Evolutionary conservation across 192 early-diverging fungal species (phyloP).

Genomic region (Gryganskiella cystojenkinii): DNA sequence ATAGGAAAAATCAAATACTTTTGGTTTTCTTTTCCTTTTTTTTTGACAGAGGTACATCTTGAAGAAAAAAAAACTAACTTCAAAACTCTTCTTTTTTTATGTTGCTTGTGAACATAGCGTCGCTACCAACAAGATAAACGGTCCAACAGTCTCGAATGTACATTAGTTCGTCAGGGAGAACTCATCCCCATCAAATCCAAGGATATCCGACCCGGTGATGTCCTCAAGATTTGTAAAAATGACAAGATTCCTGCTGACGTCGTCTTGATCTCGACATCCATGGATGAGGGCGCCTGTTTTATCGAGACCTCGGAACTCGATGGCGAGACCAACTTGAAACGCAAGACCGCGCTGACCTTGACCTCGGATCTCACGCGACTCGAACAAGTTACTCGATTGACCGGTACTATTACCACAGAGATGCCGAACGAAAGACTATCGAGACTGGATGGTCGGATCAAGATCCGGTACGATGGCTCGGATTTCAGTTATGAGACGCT

Average conservation of each 20-base stretch:
- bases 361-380: slow-evolving; percentile 79
- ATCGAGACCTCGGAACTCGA: slow-evolving; percentile 97
- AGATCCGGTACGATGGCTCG: slow-evolving; percentile 34
- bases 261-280: slow-evolving; percentile 85
- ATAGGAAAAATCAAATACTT: too few species aligned
- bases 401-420: slow-evolving; percentile 88
- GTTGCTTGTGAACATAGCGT: slow-evolving; percentile 14
- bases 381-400: slow-evolving; percentile 65
- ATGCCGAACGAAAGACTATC: slow-evolving; percentile 94
- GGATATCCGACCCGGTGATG: slow-evolving; percentile 91
- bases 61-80: slow-evolving; percentile 60
- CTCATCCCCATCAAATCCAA: slow-evolving; percentile 69
- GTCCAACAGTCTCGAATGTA: slow-evolving; percentile 38
- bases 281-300: slow-evolving; percentile 95
- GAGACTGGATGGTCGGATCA: slow-evolving; percentile 83
- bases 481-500: slow-evolving; percentile 26
- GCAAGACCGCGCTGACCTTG: slow-evolving; percentile 87
- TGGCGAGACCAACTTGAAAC: slow-evolving; percentile 97
- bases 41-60: slow-evolving; percentile 35
- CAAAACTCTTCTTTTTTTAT: slow-evolving; percentile 31
- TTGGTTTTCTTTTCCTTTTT: slow-evolving; percentile 3
- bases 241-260: slow-evolving; percentile 94
- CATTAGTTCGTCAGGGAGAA: slow-evolving; percentile 28
- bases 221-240: slow-evolving; percentile 86
- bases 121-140: slow-evolving; percentile 45